Evolutionary conservation across 1,284 basidiomycete genomes (phyloP).

Genomic region (Ceratobasidium theobromae): DNA sequence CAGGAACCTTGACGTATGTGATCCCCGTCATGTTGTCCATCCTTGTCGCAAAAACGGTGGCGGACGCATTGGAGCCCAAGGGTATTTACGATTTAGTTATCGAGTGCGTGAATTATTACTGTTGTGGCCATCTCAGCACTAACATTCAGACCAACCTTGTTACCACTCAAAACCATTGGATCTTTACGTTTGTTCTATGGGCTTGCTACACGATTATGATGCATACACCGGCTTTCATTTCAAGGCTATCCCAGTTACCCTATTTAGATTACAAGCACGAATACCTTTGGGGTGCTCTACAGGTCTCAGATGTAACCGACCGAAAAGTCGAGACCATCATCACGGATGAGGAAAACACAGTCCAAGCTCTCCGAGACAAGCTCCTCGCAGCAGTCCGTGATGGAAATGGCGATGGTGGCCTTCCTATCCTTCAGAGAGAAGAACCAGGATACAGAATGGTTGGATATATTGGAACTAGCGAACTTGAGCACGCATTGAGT

Average conservation of each 20-base stretch:
- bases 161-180: too few relatives aligned
- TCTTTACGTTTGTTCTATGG: too few relatives aligned
- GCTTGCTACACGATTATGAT: neutral
- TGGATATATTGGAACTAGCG: slow-evolving; percentile 91
- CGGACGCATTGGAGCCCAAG: slow-evolving; percentile 89
- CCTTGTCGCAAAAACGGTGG: slow-evolving; percentile 90
- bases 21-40: slow-evolving; percentile 92
- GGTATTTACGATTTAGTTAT: slow-evolving; percentile 96
- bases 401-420: slow-evolving; percentile 80
- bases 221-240: neutral
- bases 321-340: slow-evolving; percentile 66
- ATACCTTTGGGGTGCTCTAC: slow-evolving; percentile 78
- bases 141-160: too few relatives aligned
- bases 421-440: slow-evolving; percentile 70
- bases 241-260: slow-evolving; percentile 72
- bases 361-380: slow-evolving; percentile 66
- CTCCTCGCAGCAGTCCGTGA: slow-evolving; percentile 58
- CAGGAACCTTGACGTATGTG: slow-evolving; percentile 91
- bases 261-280: slow-evolving; percentile 89
- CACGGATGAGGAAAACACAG: slow-evolving; percentile 69
- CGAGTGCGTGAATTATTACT: slow-evolving; percentile 53
- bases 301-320: slow-evolving; percentile 71
- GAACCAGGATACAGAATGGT: slow-evolving; percentile 65
- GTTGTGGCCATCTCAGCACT: neutral
- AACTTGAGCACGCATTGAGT: slow-evolving; percentile 94